Base-by-base conservation (phyloP, 139 green algal genomes). In the Asterochloris sp. region DNA sequence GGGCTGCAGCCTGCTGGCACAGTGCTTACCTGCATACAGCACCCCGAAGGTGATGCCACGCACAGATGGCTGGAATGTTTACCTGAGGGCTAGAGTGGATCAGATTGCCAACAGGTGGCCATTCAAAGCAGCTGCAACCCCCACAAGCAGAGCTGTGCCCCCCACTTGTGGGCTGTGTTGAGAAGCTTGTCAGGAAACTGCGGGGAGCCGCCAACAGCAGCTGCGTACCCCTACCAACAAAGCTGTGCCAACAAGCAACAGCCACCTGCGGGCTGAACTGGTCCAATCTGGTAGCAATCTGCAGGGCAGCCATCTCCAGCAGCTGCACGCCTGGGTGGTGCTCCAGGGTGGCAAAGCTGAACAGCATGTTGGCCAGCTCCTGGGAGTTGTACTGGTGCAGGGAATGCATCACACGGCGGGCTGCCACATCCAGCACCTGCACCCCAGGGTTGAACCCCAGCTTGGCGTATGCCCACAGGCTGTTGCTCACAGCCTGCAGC, bases 331-430 rank as follows among this genome's bases (percentile, higher is more conserved):
- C 69, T 17, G 85, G 75, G 85, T 92, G 83, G 66, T 89, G 81
- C 77, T 92, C 78, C 74, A 89, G 79, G 16, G 63, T 66, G 2
- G 75, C 73, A 27, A 89, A 38, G 13, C 85, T 83, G 81, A 83
- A 91, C 71, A 92, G 60, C 29, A 83, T 88, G 83, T 92, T 90
- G 78, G 87, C 85, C 61, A 92, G 81, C 83, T 92, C 90, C 78
- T 92, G 89, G 17, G 83, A 85, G 83, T 89, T 92, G 83, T 87
- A 92, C 73, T 89, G 82, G n/a, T 78, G 68, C 78, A 92, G 75
- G 28, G 74, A 78, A 14, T 17, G 29, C 29, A 75, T 29, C 10
- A 83, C 85, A 29, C 73, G 75, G 62, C 47, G 71, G 8, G 73
- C 89, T 12, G 90, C 74, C 0, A 67, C 71, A 54, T 86, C 83